Evolutionary conservation across 192 early-diverging fungal genomes (phyloP), one percentile per base, ranked within the genome.

Genomic region (Gryganskiella cystojenkinii): DNA sequence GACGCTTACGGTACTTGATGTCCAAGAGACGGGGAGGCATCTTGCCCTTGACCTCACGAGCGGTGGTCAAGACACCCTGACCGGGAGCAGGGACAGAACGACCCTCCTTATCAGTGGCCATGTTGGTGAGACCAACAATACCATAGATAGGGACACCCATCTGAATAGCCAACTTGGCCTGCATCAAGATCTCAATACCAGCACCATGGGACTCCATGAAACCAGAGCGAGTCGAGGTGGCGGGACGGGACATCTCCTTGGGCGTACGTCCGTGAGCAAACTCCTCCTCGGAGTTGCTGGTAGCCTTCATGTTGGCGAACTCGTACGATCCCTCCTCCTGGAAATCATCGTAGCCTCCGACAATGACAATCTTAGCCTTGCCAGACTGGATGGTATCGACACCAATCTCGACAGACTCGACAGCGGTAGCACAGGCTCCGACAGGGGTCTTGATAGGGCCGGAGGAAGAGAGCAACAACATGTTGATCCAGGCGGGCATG

Each of bases 261-360:
- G 93, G 92, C 7, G 92, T 91, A 59, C 96, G 91, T n/a, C 96
- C 96, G 22, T 86, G 84, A 5, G 90, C 93, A 56, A 94, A 83
- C 80, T 98, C 96, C 22, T 94, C 92, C 42, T 89, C 81, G 37
- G 91, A 82, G 76, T 93, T 95, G 76, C 89, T 90, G 22, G 95
- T 95, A 8, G 96, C 96, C 80, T 95, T 96, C 95, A 98, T 98
- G 88, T 94, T 93, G 67, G 93, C 94, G 79, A 98, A 98, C 82
- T 97, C 96, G 69, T 94, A 93, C 1, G 92, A 93, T 35, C 93
- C 94, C 76, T 98, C 95, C 79, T 96, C 95, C 56, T 92, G 92
- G 85, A 95, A 94, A 59, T 95, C 95, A 70, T 98, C 97, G 68
- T 93, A 94, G 24, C 91, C 97, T 80, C 97, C 97, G 37, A 94